Base-by-base conservation (phyloP, 2,329 filamentous ascomycete species). In the Colletotrichum tofieldiae region DNA sequence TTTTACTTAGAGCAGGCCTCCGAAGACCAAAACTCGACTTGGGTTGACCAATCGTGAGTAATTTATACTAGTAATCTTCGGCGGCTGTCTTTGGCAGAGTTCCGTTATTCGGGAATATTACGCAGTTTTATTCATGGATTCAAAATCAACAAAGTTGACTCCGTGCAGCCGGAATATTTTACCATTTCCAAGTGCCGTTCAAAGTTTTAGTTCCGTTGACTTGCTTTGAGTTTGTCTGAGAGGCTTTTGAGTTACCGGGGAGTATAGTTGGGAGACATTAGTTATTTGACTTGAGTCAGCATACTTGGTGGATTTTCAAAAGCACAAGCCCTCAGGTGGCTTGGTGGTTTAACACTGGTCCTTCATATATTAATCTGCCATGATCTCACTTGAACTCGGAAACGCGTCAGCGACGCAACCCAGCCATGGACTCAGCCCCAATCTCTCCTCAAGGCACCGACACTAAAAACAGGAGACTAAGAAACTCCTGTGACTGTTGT, bases 401-500 rank as follows among this genome's bases (percentile, higher is more conserved):
- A 23, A 16, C 5, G 14, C 16, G 2, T n/a, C 20, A 16, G 14
- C 18, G 9, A 49, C 18, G 20, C 45, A 47, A 23, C 32, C 4
- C n/a, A 49, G 29, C 4, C 43, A 61, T 61, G 59, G 6, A 61
- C 23, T 23, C 43, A 16, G 20, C 32, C 20, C n/a, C 43, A 18
- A 14, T 20, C 29, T 18, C 32, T 26, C 5, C 59, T 8, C n/a
- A 37, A n/a, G 14, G 37, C 5, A 32, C 29, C 8, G 47, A 18
- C 11, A 16, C n/a, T 11, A 52, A 20, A 9, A 54, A 20, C 8
- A 52, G 60, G 35, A 63, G 60, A n/a, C 18, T 63, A 32, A 49
- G 60, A n/a, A 63, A 63, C 47, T 63, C 60, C 35, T 63, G 60
- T 23, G 60, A 63, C 5, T 52, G 49, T 12, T 63, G 60, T n/a